Conservation (phyloP, 176 grass and related monocot genomes). For the Pharus latifolius region DNA sequence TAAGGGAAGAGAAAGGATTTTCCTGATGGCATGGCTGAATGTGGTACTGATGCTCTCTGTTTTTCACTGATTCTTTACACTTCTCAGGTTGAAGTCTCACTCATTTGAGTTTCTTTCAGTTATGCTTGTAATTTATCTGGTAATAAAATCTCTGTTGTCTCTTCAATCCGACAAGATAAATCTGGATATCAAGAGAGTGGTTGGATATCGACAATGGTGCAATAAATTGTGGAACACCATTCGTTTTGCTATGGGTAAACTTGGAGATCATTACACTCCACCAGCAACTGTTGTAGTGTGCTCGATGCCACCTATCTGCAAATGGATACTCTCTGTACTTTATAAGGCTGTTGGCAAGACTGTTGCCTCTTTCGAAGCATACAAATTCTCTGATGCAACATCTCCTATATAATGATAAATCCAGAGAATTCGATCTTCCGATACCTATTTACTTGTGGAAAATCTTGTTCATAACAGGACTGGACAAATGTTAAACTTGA, state of each 20-base stretch:
- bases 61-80: constrained; percentile 78
- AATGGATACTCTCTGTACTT: constrained; percentile 88
- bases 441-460: constrained; percentile 13
- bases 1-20: constrained; percentile 73
- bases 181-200: constrained; percentile 77
- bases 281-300: constrained; percentile 41
- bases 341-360: constrained; percentile 70
- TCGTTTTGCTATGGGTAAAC: constrained; percentile 78
- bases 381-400: constrained; percentile 83
- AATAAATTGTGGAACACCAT: constrained; percentile 96
- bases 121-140: constrained; percentile 3
- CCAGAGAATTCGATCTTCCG: background rate
- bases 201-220: constrained; percentile 85
- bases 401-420: constrained; percentile 51
- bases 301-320: constrained; percentile 59
- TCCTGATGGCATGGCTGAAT: constrained; percentile 85
- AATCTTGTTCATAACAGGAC: constrained; percentile 29
- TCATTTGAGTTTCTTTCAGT: background rate
- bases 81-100: constrained; percentile 49
- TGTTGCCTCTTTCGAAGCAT: constrained; percentile 66
- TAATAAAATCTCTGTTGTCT: background rate
- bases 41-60: constrained; percentile 84
- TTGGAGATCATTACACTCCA: constrained; percentile 68
- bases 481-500: constrained; percentile 73
- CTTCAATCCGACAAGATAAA: constrained; percentile 82